Evolutionary conservation across 2,329 filamentous ascomycete genomes (phyloP).

Genomic region (Furcasterigmium furcatum): DNA sequence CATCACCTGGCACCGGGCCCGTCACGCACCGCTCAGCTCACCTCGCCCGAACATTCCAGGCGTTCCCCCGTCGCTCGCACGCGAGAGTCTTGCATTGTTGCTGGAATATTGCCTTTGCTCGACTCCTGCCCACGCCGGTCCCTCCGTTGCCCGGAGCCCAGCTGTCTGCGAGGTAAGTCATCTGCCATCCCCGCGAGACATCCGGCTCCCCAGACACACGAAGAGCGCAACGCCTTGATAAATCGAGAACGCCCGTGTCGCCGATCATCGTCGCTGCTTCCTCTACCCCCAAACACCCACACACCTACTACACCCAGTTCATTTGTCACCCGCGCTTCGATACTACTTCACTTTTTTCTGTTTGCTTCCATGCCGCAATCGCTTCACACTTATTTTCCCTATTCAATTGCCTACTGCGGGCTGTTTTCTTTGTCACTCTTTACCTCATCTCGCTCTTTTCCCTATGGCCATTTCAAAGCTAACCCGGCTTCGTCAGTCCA

Average conservation of each 20-base stretch:
- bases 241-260: neutral
- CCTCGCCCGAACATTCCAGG: slow-evolving; percentile 7
- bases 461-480: neutral
- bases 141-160: slow-evolving; percentile 4
- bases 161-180: slow-evolving; percentile 11
- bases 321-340: neutral
- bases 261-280: slow-evolving; percentile 1
- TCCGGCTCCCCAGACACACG: slow-evolving; percentile 2
- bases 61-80: neutral
- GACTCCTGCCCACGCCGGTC: slow-evolving; percentile 8
- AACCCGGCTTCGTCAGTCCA: slow-evolving; percentile 2
- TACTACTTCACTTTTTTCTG: neutral
- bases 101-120: slow-evolving; percentile 16
- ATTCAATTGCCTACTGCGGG: neutral
- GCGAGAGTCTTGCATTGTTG: slow-evolving; percentile 10
- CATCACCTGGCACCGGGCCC: slow-evolving; percentile 11
- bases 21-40: slow-evolving; percentile 11
- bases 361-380: neutral
- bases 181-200: slow-evolving; percentile 2
- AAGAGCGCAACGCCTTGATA: slow-evolving; percentile 1
- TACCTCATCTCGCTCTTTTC: neutral
- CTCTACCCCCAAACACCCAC: neutral
- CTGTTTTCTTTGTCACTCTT: slow-evolving; percentile 2
- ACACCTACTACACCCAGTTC: neutral
- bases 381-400: neutral